Base-by-base conservation (phyloP, 768 basidiomycete genomes). In the Amanita phalloides region DNA sequence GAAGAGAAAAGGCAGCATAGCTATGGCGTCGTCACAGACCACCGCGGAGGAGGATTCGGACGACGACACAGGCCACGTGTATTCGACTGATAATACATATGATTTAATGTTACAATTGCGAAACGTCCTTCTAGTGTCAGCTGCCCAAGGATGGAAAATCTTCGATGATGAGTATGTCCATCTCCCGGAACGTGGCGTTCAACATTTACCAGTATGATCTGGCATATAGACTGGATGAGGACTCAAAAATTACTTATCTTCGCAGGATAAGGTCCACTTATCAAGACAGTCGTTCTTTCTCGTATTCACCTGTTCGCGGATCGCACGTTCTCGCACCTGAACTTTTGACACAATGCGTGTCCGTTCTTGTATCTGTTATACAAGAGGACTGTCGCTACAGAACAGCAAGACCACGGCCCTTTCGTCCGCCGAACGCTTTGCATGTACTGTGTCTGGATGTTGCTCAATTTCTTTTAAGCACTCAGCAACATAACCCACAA, bases 401-500 rank as follows among this genome's bases (percentile, higher is more conserved):
- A 54, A 72, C 78, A 2, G 64, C 73, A 9, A 71, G 66, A 7
- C 81, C 83, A 13, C 74, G 83, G 3, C 86, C 82, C 2, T 71
- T 71, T 0, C 73, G 78, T 26, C 90, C 90, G 11, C 85, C 88
- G 3, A 79, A 88, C 60, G 72, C 86, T 3, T 66, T 93, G n/a
- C 90, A 91, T 58, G 74, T 79, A 0, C 63, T 84, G 26, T 76
- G 75, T 3, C 66, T 93, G 30, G 86, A 90, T 63, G 75, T 90
- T 20, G 85, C 85, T 3, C 78, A 78, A 53, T 76, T 81, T 56
- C 73, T 93, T 23, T 65, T 81, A 21, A 71, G 79, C 53, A 66
- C 69, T 26, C 77, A 84, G 56, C 68, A 71, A 5, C 69, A 73
- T 52, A 74, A 78, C 46, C 71, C 78, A 3, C 65, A 70, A 37